These are phyloP conservation scores for Atkinsonella texensis DNA, from an alignment of 2,329 filamentous ascomycete species.

Conservation along the genomic window DNA sequence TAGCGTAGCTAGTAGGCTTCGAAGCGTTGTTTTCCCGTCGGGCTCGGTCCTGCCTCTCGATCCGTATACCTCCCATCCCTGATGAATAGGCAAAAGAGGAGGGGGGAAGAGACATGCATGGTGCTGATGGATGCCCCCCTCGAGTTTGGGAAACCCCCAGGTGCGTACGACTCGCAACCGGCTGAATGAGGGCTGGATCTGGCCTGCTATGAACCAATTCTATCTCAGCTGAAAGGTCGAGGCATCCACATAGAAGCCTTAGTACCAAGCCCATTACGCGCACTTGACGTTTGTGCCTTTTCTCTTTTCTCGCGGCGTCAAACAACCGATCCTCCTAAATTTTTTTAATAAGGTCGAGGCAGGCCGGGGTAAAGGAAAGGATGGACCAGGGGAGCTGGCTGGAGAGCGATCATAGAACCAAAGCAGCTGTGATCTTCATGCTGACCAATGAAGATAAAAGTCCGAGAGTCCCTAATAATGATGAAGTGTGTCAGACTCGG, in stretches of 20 bases:
- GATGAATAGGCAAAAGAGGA: background rate
- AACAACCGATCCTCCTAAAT: background rate
- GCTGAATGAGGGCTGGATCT: background rate
- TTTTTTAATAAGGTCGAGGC: background rate
- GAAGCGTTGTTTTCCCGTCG: background rate
- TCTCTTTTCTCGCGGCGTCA: background rate
- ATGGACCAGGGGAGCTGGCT: background rate
- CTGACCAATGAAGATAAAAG: constrained; percentile 1
- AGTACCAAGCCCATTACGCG: background rate
- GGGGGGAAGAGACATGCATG: background rate
- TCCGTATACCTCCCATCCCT: background rate
- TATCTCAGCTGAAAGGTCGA: background rate
- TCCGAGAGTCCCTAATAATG: background rate
- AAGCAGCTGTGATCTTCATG: background rate
- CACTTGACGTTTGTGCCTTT: constrained; percentile 1
- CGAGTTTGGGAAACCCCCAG: background rate
- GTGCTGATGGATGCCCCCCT: background rate
- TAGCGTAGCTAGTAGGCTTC: no score
- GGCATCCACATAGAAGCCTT: background rate
- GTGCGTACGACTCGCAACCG: background rate
- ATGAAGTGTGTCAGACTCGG: constrained; percentile 3
- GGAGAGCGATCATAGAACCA: constrained; percentile 3
- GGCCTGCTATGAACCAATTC: background rate
- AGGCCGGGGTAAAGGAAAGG: background rate
- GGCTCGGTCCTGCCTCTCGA: background rate